These are phyloP conservation scores for Artemisia annua DNA, from an alignment of 129 eudicot genomes.

Conservation along the genomic window DNA sequence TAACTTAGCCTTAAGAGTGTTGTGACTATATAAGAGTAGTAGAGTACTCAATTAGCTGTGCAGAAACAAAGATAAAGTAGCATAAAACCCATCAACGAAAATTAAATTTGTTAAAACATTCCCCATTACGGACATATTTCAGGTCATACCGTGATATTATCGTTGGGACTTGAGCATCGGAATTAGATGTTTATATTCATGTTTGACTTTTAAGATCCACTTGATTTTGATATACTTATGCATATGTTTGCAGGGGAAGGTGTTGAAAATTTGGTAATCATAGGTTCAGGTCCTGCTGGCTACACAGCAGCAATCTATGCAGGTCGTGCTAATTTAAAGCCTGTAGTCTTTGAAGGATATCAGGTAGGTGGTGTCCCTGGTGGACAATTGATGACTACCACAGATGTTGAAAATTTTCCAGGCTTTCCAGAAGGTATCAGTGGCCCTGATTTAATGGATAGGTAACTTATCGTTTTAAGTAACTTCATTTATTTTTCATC, in stretches of 20 bases:
- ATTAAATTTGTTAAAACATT: too few species aligned
- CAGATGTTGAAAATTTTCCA: constrained; percentile 97
- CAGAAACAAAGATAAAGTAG: too few species aligned
- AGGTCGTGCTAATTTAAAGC: constrained; percentile 95
- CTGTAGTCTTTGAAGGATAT: constrained; percentile 92
- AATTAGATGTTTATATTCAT: constrained; percentile 1
- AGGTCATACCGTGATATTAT: background rate
- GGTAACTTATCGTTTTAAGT: constrained; percentile 39
- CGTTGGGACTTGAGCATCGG: background rate
- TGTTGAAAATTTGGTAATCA: constrained; percentile 85
- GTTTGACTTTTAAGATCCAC: background rate
- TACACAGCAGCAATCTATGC: constrained; percentile 99
- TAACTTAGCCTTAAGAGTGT: background rate
- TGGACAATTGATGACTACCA: constrained; percentile 97
- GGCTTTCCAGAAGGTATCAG: constrained; percentile 98
- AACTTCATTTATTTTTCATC: background rate
- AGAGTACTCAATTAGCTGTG: too few species aligned
- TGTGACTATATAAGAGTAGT: too few species aligned
- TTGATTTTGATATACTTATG: background rate
- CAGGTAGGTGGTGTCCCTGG: constrained; percentile 98
- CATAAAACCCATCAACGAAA: too few species aligned
- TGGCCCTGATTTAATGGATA: constrained; percentile 97
- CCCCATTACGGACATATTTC: too few species aligned
- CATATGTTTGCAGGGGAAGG: constrained; percentile 51
- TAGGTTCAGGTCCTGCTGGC: constrained; percentile 99